A percentile compares a stretch with the other conserved stretches of the same genome.
These are phyloP conservation scores for Silybum marianum DNA, from an alignment of 129 eudicot species.

Conservation along the genomic window DNA sequence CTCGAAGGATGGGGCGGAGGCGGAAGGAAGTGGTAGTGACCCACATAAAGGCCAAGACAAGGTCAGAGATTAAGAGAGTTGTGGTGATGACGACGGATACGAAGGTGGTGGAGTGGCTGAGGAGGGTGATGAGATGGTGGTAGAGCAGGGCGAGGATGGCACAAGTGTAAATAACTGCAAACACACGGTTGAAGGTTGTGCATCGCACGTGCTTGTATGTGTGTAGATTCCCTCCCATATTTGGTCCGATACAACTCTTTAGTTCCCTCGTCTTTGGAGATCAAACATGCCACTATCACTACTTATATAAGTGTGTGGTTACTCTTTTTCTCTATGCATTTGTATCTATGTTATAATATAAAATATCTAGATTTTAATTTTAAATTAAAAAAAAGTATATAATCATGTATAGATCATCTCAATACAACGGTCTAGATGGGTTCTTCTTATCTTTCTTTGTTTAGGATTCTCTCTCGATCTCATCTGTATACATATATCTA, in stretches of 20 bases:
- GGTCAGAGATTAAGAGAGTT: conserved; percentile 44
- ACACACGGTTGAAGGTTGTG: conserved; percentile 44
- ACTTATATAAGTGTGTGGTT: too few relatives aligned
- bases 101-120: conserved; percentile 34
- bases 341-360: too few relatives aligned
- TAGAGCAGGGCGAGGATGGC: conserved; percentile 46
- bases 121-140: conserved; percentile 39
- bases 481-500: too few relatives aligned
- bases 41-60: conserved; percentile 54
- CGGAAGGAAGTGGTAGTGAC: conserved; percentile 48
- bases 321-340: too few relatives aligned
- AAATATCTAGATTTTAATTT: too few relatives aligned
- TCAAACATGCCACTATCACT: too few relatives aligned
- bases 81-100: conserved; percentile 26
- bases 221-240: conserved; percentile 34
- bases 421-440: too few relatives aligned
- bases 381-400: too few relatives aligned
- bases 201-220: conserved; percentile 37
- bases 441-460: too few relatives aligned
- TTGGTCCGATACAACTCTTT: conserved; percentile 18
- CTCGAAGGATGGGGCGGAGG: conserved; percentile 44
- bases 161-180: conserved; percentile 42
- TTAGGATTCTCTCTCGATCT: too few relatives aligned
- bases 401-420: too few relatives aligned
- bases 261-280: too few relatives aligned